Percentiles rank a stretch among this genome's conserved stretches.
Conservation (phyloP, 2,329 filamentous ascomycete genomes). For the Aureobasidium melanogenum region DNA sequence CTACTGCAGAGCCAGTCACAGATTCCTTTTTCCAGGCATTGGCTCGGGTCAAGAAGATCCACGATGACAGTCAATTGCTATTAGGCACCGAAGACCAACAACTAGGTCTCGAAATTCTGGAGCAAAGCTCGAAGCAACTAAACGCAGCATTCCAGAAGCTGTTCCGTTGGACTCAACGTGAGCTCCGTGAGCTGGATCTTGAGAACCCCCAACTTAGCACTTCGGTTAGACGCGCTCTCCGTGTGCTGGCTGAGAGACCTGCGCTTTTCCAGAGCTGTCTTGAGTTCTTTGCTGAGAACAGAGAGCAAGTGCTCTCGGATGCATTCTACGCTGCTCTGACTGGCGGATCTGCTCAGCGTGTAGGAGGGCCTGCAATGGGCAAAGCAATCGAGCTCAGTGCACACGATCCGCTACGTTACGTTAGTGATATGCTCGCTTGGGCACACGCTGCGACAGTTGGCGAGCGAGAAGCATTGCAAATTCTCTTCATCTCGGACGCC, state of each 20-base stretch:
- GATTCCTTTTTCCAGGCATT: slow-evolving; percentile 75
- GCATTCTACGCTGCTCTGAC: slow-evolving; percentile 84
- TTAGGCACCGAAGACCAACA: slow-evolving; percentile 85
- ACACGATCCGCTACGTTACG: slow-evolving; percentile 83
- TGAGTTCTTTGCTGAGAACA: slow-evolving; percentile 83
- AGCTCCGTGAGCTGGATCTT: slow-evolving; percentile 85
- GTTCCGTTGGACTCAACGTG: slow-evolving; percentile 88
- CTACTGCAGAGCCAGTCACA: slow-evolving; percentile 71
- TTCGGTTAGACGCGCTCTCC: slow-evolving; percentile 72
- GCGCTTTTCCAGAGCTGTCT: slow-evolving; percentile 88
- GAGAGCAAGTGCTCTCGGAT: slow-evolving; percentile 79
- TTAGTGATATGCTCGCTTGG: slow-evolving; percentile 97
- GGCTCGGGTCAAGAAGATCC: slow-evolving; percentile 73
- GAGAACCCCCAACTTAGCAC: slow-evolving; percentile 89
- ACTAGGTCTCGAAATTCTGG: slow-evolving; percentile 82
- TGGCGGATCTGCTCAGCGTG: slow-evolving; percentile 50
- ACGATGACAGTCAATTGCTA: slow-evolving; percentile 78
- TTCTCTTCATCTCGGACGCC: slow-evolving; percentile 82
- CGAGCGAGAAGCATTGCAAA: slow-evolving; percentile 84
- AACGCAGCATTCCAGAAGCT: slow-evolving; percentile 91
- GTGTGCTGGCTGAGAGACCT: slow-evolving; percentile 81
- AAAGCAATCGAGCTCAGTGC: slow-evolving; percentile 93
- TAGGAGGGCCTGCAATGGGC: slow-evolving; percentile 30
- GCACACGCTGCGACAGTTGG: slow-evolving; percentile 89
- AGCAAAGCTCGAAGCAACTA: slow-evolving; percentile 76